Percentiles rank a stretch among this genome's conserved stretches.
These are phyloP conservation scores for Alternaria brassicicola DNA, from an alignment of 2,329 filamentous ascomycete genomes.

Conservation along the genomic window DNA sequence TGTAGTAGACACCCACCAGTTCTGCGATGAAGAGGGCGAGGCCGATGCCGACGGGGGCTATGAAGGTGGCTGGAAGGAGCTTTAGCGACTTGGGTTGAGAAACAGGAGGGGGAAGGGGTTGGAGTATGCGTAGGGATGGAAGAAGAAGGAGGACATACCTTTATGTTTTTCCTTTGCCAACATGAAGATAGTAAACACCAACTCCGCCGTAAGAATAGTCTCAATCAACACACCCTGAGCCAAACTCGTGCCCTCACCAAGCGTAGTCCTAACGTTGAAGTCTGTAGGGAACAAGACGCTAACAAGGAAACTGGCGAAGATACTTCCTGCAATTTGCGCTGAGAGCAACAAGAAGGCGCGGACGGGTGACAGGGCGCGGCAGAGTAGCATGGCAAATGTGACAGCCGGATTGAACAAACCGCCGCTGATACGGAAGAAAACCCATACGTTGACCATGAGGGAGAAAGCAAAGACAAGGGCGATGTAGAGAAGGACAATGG, in stretches of 20 bases:
- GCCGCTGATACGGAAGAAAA: constrained; percentile 48
- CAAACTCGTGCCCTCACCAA: constrained; percentile 51
- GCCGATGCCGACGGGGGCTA: constrained; percentile 75
- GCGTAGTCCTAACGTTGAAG: constrained; percentile 55
- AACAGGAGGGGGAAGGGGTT: background rate
- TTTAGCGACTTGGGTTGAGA: constrained; percentile 3
- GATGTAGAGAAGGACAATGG: constrained; percentile 50
- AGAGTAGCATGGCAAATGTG: constrained; percentile 46
- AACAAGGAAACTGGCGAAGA: constrained; percentile 54
- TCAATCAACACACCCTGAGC: constrained; percentile 55
- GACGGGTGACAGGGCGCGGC: constrained; percentile 51
- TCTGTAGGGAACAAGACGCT: constrained; percentile 54
- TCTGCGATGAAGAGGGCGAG: constrained; percentile 70
- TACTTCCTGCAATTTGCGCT: constrained; percentile 54
- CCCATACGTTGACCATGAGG: constrained; percentile 50
- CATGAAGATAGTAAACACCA: constrained; percentile 58
- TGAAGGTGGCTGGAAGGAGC: constrained; percentile 60
- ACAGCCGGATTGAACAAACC: constrained; percentile 42
- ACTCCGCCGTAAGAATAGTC: constrained; percentile 41
- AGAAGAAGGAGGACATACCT: constrained; percentile 22
- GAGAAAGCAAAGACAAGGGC: constrained; percentile 46
- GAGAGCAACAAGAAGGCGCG: constrained; percentile 52
- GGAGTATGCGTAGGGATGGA: too few relatives aligned
- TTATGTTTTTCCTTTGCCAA: constrained; percentile 75
- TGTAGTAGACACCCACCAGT: constrained; percentile 57